phyloP scores from a whole-genome alignment of 345 rosid species.

The Camelina laxa region DNA sequence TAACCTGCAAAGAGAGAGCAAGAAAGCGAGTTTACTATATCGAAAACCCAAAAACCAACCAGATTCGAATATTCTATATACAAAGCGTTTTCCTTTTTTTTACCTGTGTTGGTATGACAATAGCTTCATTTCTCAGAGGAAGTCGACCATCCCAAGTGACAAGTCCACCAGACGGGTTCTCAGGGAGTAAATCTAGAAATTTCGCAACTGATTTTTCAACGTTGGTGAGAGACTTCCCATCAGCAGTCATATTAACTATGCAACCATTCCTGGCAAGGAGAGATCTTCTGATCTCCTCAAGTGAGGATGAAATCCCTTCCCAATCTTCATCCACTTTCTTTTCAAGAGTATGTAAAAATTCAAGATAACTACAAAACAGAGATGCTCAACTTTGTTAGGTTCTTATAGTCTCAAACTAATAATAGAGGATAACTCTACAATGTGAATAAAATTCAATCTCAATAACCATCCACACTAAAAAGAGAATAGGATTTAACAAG shows the following conservation, averaged over 20 bases:
- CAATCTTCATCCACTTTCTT: slow-evolving; percentile 88
- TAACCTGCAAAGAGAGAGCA: slow-evolving; percentile 65
- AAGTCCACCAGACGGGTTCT: slow-evolving; percentile 49
- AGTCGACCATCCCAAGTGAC: slow-evolving; percentile 67
- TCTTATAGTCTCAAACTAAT: neutral
- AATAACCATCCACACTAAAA: neutral
- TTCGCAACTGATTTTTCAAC: slow-evolving; percentile 70
- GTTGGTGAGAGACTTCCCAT: slow-evolving; percentile 65
- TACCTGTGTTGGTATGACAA: slow-evolving; percentile 95
- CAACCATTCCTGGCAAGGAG: slow-evolving; percentile 79
- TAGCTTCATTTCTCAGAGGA: slow-evolving; percentile 79
- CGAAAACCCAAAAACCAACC: slow-evolving; percentile 4
- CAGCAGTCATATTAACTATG: slow-evolving; percentile 88
- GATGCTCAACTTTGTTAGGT: slow-evolving; percentile 31
- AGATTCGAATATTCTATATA: neutral
- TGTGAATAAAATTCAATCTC: slow-evolving; percentile 4
- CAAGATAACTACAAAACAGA: slow-evolving; percentile 68
- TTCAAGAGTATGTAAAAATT: slow-evolving; percentile 79
- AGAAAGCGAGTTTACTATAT: neutral
- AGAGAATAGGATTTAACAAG: neutral
- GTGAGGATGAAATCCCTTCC: slow-evolving; percentile 84
- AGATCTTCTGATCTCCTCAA: slow-evolving; percentile 83
- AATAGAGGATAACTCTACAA: neutral
- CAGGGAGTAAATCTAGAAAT: slow-evolving; percentile 89
- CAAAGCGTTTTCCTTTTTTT: neutral